Conservation (phyloP, 345 rosid species). For the Laguncularia racemosa region DNA sequence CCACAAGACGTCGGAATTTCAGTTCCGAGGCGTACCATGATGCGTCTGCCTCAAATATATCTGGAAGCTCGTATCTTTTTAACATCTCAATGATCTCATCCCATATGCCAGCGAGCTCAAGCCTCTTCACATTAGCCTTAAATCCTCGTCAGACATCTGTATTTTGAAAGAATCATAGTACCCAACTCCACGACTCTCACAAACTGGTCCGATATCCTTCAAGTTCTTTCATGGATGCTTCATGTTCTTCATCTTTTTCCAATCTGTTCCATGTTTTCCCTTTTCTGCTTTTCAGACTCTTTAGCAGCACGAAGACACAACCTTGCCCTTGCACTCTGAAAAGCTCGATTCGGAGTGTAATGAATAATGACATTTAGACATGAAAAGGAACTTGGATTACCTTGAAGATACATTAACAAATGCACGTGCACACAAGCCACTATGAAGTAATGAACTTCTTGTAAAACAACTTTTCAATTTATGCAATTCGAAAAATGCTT, state of each 20-base stretch:
- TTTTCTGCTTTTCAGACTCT: constrained; percentile 48
- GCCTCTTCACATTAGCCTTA: constrained; percentile 58
- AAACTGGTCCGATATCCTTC: constrained; percentile 31
- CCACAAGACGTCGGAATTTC: constrained; percentile 40
- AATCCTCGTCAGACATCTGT: constrained; percentile 32
- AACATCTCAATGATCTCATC: constrained; percentile 66
- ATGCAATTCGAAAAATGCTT: no score
- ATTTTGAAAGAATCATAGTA: constrained; percentile 61
- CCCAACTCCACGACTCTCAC: constrained; percentile 25
- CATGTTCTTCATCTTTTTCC: constrained; percentile 14
- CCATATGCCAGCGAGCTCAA: constrained; percentile 59
- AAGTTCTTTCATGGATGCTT: constrained; percentile 6
- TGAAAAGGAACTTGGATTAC: neutral
- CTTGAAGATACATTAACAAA: no score
- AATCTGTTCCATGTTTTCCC: constrained; percentile 15
- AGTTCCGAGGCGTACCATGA: constrained; percentile 37
- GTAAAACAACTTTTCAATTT: neutral
- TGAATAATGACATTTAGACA: neutral
- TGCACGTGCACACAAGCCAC: no score
- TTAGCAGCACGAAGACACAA: constrained; percentile 52
- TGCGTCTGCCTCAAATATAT: constrained; percentile 32
- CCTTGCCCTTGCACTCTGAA: constrained; percentile 51
- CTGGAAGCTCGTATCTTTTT: constrained; percentile 57
- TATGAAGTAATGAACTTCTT: no score
- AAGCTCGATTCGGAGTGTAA: neutral